Percentiles rank a stretch among this genome's conserved stretches.
These are phyloP conservation scores for Sisymbrium altissimum DNA, from an alignment of 345 rosid species.

Conservation along the genomic window DNA sequence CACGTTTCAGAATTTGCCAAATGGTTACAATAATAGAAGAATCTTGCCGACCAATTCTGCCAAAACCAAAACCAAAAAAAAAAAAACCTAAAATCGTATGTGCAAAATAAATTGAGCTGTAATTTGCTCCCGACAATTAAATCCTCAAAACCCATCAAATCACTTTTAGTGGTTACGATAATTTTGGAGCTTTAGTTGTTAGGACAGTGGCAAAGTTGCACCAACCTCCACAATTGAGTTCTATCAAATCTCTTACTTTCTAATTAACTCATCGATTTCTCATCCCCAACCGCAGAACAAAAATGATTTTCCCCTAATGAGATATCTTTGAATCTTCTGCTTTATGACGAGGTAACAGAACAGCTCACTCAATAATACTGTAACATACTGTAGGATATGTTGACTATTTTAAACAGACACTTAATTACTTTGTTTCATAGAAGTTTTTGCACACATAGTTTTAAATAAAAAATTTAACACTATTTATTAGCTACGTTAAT, in stretches of 20 bases:
- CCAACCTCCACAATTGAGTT: slow-evolving; percentile 13
- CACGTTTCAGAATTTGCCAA: slow-evolving; percentile 16
- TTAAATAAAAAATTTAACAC: no score
- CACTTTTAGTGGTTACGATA: slow-evolving; percentile 2
- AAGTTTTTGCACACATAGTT: no score
- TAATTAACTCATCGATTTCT: background rate
- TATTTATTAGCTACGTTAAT: no score
- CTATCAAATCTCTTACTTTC: background rate
- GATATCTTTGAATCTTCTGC: background rate
- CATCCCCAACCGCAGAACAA: background rate
- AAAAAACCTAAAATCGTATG: background rate
- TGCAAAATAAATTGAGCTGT: background rate
- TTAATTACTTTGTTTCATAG: no score
- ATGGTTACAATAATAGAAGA: background rate
- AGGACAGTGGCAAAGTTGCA: slow-evolving; percentile 2
- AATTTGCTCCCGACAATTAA: background rate
- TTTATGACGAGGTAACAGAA: background rate
- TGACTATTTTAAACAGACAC: no score
- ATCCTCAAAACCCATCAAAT: background rate
- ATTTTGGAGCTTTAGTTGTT: slow-evolving; percentile 16
- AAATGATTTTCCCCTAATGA: background rate
- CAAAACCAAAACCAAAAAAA: background rate
- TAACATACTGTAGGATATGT: no score
- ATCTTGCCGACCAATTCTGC: slow-evolving; percentile 27
- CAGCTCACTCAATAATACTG: background rate